Percentiles rank a stretch among this genome's conserved stretches.
phyloP scores from a whole-genome alignment of 345 rosid species.

The Brassica incana region DNA sequence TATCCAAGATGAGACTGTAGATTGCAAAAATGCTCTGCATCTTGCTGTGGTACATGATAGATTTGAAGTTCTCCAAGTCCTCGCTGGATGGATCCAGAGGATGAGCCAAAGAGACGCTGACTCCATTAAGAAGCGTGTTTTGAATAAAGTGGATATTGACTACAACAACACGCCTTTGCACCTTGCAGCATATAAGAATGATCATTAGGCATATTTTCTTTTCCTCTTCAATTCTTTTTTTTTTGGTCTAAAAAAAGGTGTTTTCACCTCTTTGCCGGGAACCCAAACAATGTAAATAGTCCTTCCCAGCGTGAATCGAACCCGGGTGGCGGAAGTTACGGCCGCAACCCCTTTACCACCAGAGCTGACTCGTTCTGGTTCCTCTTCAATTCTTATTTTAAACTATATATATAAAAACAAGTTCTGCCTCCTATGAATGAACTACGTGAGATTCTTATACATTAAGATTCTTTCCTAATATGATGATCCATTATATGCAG shows the following conservation, averaged over 20 bases:
- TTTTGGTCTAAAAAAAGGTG: too few species aligned
- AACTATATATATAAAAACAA: neutral
- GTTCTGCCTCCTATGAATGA: too few species aligned
- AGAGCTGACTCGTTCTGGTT: too few species aligned
- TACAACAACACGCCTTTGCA: slow-evolving; percentile 31
- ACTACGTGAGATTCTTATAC: too few species aligned
- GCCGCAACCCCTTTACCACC: too few species aligned
- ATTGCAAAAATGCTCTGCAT: neutral
- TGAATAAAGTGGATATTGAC: neutral
- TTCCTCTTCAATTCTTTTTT: neutral
- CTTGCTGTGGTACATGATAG: neutral
- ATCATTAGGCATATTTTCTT: slow-evolving; percentile 24
- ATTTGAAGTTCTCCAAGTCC: slow-evolving; percentile 31
- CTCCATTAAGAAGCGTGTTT: fast-evolving
- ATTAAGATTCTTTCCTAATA: too few species aligned
- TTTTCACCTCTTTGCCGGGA: too few species aligned
- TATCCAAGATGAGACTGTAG: neutral
- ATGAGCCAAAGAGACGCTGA: neutral
- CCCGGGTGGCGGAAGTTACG: too few species aligned
- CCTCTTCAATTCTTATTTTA: neutral
- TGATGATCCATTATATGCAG: too few species aligned
- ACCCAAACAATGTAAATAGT: too few species aligned
- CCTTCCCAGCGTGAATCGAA: too few species aligned
- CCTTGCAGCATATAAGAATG: slow-evolving; percentile 28
- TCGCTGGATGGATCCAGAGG: slow-evolving; percentile 25